Evolutionary conservation across 257 asterid genomes (phyloP).

Genomic region (Marsdenia floribunda): DNA sequence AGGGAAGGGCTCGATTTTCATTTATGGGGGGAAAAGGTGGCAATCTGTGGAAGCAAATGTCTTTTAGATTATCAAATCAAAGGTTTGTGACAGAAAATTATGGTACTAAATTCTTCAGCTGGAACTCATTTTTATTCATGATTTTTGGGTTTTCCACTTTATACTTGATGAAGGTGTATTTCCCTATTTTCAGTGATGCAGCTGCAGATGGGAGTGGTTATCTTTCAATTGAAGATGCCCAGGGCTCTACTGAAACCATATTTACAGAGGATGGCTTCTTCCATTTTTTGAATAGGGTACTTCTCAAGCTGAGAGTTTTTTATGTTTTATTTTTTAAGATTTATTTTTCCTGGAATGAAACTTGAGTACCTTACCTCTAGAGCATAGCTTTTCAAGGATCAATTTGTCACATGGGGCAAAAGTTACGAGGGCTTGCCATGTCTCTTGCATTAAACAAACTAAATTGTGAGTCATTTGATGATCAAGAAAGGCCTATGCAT

Average conservation of each 20-base stretch:
- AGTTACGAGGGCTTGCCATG: background rate
- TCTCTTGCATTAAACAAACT: background rate
- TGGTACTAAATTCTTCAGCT: slow-evolving; percentile 1
- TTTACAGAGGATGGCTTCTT: slow-evolving; percentile 68
- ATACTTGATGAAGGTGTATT: slow-evolving; percentile 10
- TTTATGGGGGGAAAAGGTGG: slow-evolving; percentile 99
- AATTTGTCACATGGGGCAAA: background rate
- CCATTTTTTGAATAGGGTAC: slow-evolving; percentile 68
- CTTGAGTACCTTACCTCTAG: background rate
- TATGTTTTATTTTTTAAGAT: background rate
- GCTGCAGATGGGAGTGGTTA: slow-evolving; percentile 51
- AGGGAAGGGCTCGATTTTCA: slow-evolving; percentile 99
- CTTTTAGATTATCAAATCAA: slow-evolving; percentile 49
- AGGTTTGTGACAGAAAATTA: slow-evolving; percentile 40
- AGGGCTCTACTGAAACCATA: slow-evolving; percentile 37
- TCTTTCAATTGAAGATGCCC: slow-evolving; percentile 63
- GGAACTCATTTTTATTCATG: background rate
- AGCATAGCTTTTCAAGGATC: background rate
- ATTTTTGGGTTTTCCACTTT: slow-evolving; percentile 1
- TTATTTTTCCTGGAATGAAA: background rate
- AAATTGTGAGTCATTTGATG: background rate
- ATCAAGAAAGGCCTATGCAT: background rate
- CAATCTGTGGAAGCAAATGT: slow-evolving; percentile 82
- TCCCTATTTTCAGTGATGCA: slow-evolving; percentile 34
- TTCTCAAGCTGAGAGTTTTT: background rate